Percentiles rank a stretch among this genome's conserved stretches.
Evolutionary conservation across 129 eudicot genomes (phyloP).

Genomic region (Solidago caesia): DNA sequence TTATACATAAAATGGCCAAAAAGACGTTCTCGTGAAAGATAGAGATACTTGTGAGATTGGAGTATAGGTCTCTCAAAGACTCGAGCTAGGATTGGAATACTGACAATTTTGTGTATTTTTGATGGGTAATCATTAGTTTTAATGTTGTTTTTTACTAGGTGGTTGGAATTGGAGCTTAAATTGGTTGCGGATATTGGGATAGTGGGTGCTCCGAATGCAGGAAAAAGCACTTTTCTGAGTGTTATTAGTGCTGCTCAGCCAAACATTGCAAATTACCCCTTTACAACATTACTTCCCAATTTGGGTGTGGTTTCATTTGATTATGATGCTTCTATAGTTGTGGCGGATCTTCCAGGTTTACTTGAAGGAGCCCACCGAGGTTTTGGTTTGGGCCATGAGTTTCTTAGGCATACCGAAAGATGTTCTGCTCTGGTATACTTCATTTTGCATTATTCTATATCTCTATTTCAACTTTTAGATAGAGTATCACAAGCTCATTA

Average conservation of each 20-base stretch:
- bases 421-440: constrained; percentile 87
- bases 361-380: constrained; percentile 99
- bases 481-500: neutral
- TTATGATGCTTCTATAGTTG: constrained; percentile 81
- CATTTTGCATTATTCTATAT: neutral
- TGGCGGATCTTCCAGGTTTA: constrained; percentile 94
- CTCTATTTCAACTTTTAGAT: neutral
- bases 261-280: constrained; percentile 87
- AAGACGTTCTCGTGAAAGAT: neutral
- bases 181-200: constrained; percentile 98
- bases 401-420: constrained; percentile 95
- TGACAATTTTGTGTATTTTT: neutral
- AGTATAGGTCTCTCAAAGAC: neutral
- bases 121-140: neutral
- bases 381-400: constrained; percentile 94
- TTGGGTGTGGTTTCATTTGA: constrained; percentile 87
- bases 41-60: neutral
- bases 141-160: constrained; percentile 51
- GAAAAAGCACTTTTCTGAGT: constrained; percentile 87
- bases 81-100: too few species aligned
- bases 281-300: constrained; percentile 90
- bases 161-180: constrained; percentile 97
- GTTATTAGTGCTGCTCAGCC: constrained; percentile 94
- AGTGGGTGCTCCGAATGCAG: constrained; percentile 95
- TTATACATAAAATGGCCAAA: neutral